phyloP scores from a whole-genome alignment of 2,329 filamentous ascomycete species.

The Aspergillus oerlinghausenensis region DNA sequence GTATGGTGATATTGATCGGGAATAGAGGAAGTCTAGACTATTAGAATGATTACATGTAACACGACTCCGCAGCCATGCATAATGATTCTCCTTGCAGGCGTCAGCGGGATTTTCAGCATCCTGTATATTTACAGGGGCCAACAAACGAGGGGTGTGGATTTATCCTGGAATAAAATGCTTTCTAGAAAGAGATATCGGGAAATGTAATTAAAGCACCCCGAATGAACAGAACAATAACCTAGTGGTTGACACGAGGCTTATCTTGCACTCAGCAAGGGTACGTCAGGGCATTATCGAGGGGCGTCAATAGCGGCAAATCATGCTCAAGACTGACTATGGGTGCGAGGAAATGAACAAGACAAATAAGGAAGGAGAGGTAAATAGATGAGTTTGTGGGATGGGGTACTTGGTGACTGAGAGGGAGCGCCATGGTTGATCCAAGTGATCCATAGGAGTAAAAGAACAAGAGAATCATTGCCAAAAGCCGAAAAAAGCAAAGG shows the following conservation, averaged over 20 bases:
- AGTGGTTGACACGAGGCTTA: slow-evolving; percentile 20
- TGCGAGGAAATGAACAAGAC: not conserved
- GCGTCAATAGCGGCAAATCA: slow-evolving; percentile 17
- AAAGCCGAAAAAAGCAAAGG: not conserved
- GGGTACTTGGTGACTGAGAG: not conserved
- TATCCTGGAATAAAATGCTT: not conserved
- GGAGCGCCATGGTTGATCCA: not conserved
- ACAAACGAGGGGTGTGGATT: not conserved
- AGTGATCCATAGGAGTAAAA: not conserved
- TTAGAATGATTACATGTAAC: not conserved
- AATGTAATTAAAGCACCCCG: not conserved
- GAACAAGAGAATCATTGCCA: not conserved
- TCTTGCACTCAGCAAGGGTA: slow-evolving; percentile 23
- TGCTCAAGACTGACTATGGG: not conserved
- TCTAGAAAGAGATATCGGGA: slow-evolving; percentile 3
- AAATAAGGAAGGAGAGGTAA: not conserved
- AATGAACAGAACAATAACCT: not conserved
- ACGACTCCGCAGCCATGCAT: not conserved
- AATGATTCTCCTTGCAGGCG: not conserved
- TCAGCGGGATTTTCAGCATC: not conserved
- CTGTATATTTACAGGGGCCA: not conserved
- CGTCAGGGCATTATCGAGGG: slow-evolving; percentile 8
- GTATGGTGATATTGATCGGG: not conserved
- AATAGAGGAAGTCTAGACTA: not conserved
- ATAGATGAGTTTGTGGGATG: not conserved